Percentiles rank a stretch among this genome's conserved stretches.
These are phyloP conservation scores for Podaxis sp. DNA, from an alignment of 768 basidiomycete species.

Conservation along the genomic window DNA sequence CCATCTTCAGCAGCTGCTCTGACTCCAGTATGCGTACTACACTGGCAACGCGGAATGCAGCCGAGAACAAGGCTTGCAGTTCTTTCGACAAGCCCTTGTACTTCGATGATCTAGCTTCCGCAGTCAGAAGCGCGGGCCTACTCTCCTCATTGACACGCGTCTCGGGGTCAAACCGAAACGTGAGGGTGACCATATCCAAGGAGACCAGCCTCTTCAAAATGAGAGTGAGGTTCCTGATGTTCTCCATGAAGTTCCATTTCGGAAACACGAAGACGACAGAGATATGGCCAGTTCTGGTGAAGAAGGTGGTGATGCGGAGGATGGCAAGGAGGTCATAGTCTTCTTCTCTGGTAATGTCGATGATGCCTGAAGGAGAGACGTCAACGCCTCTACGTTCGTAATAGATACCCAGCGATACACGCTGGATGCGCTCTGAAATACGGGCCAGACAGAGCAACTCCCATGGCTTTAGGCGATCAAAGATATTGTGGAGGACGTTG, in stretches of 20 bases:
- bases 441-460: slow-evolving; percentile 15
- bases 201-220: slow-evolving; percentile 14
- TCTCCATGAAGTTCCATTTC: slow-evolving; percentile 16
- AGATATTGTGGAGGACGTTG: slow-evolving; percentile 8
- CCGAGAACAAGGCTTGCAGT: slow-evolving; percentile 10
- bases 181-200: slow-evolving; percentile 15
- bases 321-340: slow-evolving; percentile 13
- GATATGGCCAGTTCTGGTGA: slow-evolving; percentile 14
- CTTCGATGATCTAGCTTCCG: slow-evolving; percentile 13
- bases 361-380: slow-evolving; percentile 13
- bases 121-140: slow-evolving; percentile 9
- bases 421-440: slow-evolving; percentile 15
- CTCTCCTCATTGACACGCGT: slow-evolving; percentile 8
- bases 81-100: slow-evolving; percentile 14
- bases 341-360: slow-evolving; percentile 15
- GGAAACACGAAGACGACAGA: slow-evolving; percentile 17
- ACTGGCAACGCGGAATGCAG: slow-evolving; percentile 13
- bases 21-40: slow-evolving; percentile 15
- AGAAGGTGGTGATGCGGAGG: slow-evolving; percentile 16
- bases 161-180: slow-evolving; percentile 13
- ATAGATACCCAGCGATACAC: slow-evolving; percentile 14
- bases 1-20: slow-evolving; percentile 11
- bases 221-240: slow-evolving; percentile 14
- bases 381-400: slow-evolving; percentile 16
- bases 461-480: slow-evolving; percentile 14